Evolutionary conservation across 2,329 filamentous ascomycete genomes (phyloP), one percentile per base, ranked within the genome.

Genomic region (Parastagonospora nodorum): DNA sequence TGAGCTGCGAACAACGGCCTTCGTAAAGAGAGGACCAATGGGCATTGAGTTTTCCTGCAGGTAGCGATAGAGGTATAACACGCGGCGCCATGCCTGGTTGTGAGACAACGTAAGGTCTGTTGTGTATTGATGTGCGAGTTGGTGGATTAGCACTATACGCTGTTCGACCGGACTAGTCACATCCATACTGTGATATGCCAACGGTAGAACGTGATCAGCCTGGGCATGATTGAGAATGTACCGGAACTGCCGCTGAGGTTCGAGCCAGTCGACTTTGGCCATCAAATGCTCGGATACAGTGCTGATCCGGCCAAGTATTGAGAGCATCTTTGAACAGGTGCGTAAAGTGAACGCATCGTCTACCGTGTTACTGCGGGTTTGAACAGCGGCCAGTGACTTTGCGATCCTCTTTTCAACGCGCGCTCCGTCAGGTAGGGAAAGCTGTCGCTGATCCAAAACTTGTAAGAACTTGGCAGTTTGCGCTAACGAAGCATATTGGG

Each of bases 41-140:
- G 63, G 52, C 4, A 67, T 51, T 0, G 59, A 45, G 33, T 68
- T 28, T 1, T 42, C 11, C n/a, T 31, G 27, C 4, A 72, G 48
- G 48, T 72, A 67, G 33, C 52, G 50, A 53, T 68, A 71, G 2
- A 73, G 44, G 24, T 62, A 64, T 42, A 66, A 61, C 4, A 69
- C 58, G 2, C 60, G 58, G 24, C 69, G 68, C 61, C 58, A 66
- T 19, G 51, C 52, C 31, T 63, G 51, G 3, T 52, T 54, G 7
- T 50, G 48, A 27, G 54, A 61, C 12, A 59, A 58, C 8, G 63
- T 63, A 16, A 43, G 58, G 41, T 68, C 60, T 16, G 65, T 37
- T 1, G 69, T 67, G 50, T 70, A 71, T 40, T 70, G 64, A 43
- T 69, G 55, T 7, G 68, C 71, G 29, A 74, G 54, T 44, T 72